A percentile compares a stretch with the other conserved stretches of the same genome.
These are phyloP conservation scores for Tuber borchii DNA, from an alignment of 495 filamentous ascomycete species.

Conservation along the genomic window DNA sequence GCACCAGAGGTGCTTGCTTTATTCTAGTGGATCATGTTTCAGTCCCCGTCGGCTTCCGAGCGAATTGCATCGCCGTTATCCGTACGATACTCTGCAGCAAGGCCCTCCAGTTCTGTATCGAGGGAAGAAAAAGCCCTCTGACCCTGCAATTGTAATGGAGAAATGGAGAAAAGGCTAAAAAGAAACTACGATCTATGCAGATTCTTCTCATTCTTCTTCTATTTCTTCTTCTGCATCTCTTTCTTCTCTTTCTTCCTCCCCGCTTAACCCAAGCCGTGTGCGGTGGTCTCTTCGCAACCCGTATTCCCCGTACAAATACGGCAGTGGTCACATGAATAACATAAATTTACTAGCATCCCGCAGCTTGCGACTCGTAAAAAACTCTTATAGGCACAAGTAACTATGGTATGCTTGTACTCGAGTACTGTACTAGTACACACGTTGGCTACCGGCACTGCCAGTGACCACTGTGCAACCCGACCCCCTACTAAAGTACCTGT, in stretches of 20 bases:
- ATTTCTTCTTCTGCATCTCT: background rate
- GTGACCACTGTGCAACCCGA: background rate
- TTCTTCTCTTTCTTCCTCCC: background rate
- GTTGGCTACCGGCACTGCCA: background rate
- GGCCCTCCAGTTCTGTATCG: background rate
- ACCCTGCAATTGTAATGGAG: background rate
- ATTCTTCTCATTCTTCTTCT: background rate
- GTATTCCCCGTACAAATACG: background rate
- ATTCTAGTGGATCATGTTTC: conserved; percentile 17
- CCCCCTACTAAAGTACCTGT: background rate
- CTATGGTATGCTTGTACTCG: background rate
- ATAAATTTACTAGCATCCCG: background rate
- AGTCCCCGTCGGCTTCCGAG: conserved; percentile 19
- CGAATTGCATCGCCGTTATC: background rate
- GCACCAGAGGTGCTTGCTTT: conserved; percentile 16
- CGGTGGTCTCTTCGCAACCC: background rate
- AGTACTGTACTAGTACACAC: too few relatives aligned
- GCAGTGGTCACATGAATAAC: background rate
- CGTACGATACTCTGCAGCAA: background rate
- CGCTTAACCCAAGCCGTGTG: background rate
- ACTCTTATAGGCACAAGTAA: background rate
- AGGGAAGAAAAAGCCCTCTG: background rate
- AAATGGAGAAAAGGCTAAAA: background rate
- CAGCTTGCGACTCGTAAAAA: background rate
- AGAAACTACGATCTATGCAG: background rate